These are phyloP conservation scores for Metarhizium anisopliae DNA, from an alignment of 2,329 filamentous ascomycete species.

Conservation along the genomic window DNA sequence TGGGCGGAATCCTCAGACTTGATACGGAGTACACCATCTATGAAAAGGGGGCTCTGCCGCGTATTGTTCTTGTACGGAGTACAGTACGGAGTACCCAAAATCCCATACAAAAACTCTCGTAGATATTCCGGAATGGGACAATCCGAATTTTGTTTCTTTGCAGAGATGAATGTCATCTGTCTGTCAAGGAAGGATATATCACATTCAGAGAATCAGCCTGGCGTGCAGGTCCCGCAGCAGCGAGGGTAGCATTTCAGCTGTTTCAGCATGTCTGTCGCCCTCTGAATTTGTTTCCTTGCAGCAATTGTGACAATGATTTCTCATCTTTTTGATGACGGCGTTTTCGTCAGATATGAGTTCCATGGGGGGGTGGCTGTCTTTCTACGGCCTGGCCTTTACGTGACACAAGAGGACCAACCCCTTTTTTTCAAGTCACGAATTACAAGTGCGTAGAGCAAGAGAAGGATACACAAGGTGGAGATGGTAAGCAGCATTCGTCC, in stretches of 20 bases:
- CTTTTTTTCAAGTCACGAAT: no score
- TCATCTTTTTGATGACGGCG: neutral
- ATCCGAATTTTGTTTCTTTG: neutral
- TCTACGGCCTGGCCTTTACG: no score
- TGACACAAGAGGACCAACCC: no score
- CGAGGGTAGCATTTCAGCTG: neutral
- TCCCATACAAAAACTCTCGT: no score
- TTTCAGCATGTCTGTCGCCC: neutral
- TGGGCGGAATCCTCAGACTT: neutral
- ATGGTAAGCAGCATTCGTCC: no score
- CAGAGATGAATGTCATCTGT: neutral
- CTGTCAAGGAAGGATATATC: neutral
- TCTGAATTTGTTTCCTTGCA: neutral
- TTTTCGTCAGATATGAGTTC: neutral
- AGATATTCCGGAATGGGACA: neutral
- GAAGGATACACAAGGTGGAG: no score
- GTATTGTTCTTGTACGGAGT: neutral
- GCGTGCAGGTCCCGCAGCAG: neutral
- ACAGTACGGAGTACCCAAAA: no score
- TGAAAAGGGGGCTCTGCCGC: neutral
- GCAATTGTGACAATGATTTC: neutral
- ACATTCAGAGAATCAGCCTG: neutral
- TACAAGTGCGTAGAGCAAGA: no score
- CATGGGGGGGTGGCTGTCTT: no score
- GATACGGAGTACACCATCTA: neutral